Evolutionary conservation across 1,139 yeast genomes (phyloP).

Genomic region (Taphrina deformans): DNA sequence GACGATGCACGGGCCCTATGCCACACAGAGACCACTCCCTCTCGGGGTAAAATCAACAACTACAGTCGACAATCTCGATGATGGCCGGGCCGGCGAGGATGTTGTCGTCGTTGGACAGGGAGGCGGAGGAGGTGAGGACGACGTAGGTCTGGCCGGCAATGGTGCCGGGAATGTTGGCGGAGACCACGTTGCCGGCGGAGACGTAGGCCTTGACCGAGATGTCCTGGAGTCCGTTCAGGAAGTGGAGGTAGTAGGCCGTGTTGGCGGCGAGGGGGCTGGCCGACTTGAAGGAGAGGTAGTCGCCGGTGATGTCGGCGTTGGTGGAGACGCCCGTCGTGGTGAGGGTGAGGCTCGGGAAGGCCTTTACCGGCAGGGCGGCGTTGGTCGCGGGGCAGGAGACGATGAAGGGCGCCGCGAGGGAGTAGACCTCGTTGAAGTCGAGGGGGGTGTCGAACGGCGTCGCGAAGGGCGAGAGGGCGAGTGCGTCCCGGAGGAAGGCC

Average conservation of each 20-base stretch:
- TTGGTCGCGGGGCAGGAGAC: slow-evolving; percentile 38
- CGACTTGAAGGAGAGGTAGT: slow-evolving; percentile 28
- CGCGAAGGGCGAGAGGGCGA: slow-evolving; percentile 34
- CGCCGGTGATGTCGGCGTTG: slow-evolving; percentile 23
- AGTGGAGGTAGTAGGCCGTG: slow-evolving; percentile 35
- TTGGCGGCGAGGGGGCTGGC: slow-evolving; percentile 17
- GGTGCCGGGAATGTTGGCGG: slow-evolving; percentile 33
- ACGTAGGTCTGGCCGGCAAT: slow-evolving; percentile 37
- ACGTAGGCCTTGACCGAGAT: slow-evolving; percentile 29
- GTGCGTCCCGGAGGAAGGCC: slow-evolving; percentile 35
- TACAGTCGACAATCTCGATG: slow-evolving; percentile 34
- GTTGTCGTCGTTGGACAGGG: slow-evolving; percentile 31
- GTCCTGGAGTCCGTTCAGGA: slow-evolving; percentile 36
- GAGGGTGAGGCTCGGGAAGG: slow-evolving; percentile 38
- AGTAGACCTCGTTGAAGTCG: slow-evolving; percentile 34
- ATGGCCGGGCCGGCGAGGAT: slow-evolving; percentile 38
- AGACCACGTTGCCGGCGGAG: slow-evolving; percentile 24
- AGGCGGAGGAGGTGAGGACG: slow-evolving; percentile 34
- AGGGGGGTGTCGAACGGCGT: slow-evolving; percentile 35
- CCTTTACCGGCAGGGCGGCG: slow-evolving; percentile 37
- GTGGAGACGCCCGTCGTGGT: slow-evolving; percentile 22
- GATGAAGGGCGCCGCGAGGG: slow-evolving; percentile 37
- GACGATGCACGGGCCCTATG: background rate
- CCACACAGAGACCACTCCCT: no score
- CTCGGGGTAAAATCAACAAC: no score